Evolutionary conservation across 1,284 basidiomycete genomes (phyloP).

Genomic region (Fomes fomentarius): DNA sequence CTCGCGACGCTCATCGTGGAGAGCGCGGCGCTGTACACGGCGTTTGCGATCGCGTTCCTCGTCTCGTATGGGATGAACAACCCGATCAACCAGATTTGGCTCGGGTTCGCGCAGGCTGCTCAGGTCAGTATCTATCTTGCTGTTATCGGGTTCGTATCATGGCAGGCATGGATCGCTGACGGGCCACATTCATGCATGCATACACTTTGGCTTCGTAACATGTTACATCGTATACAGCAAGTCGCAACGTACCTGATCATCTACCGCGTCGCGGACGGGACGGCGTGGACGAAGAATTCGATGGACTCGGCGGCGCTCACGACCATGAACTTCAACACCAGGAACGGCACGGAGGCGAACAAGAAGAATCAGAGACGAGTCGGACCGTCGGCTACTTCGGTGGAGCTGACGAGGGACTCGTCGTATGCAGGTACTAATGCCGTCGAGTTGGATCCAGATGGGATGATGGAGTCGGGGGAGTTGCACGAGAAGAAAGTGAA

Average conservation of each 20-base stretch:
- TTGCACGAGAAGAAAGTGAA: not conserved
- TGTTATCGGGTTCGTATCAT: no score
- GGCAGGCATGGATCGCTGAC: no score
- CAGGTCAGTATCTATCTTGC: not conserved
- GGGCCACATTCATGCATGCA: no score
- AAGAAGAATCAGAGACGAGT: not conserved
- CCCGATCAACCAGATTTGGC: conserved; percentile 6
- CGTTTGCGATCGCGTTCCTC: conserved; percentile 44
- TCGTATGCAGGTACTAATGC: not conserved
- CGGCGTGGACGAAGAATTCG: conserved; percentile 16
- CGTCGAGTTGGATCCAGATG: not conserved
- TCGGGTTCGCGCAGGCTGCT: conserved; percentile 2
- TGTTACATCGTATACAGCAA: no score
- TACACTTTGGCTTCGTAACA: no score
- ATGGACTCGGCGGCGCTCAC: not conserved
- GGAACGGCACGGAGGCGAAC: not conserved
- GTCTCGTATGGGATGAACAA: conserved; percentile 43
- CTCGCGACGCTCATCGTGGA: conserved; percentile 44
- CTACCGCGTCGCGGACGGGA: conserved; percentile 26
- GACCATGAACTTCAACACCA: not conserved
- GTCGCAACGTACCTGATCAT: conserved; percentile 44
- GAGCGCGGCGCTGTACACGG: conserved; percentile 44
- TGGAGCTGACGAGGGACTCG: not conserved
- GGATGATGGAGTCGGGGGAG: not conserved
- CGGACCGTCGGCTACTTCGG: not conserved